Conservation (phyloP, 768 basidiomycete genomes). For the Rhodosporidiobolus odoratus region DNA sequence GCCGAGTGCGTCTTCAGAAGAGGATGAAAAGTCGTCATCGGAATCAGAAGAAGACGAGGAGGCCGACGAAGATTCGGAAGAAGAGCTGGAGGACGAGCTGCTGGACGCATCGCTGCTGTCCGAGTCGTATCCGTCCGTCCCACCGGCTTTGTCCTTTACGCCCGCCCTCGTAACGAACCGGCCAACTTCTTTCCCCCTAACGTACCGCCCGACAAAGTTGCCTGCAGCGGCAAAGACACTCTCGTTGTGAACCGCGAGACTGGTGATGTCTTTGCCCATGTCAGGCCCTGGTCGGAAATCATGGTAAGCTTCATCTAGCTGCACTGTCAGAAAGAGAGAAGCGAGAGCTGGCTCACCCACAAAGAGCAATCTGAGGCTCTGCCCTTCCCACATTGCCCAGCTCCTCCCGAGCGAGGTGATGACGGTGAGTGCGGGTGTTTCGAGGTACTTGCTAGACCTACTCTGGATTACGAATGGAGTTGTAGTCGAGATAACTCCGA, state of each 20-base stretch:
- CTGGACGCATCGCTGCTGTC: not conserved
- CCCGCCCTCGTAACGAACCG: conserved; percentile 48
- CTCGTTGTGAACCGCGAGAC: conserved; percentile 75
- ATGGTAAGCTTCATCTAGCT: not conserved
- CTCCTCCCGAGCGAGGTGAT: conserved; percentile 79
- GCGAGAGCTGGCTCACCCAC: conserved; percentile 65
- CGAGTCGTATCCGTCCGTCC: conserved; percentile 2
- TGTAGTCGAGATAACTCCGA: conserved; percentile 89
- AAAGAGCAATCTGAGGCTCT: conserved; percentile 84
- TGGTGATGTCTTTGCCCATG: conserved; percentile 63
- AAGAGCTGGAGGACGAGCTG: conserved; percentile 3
- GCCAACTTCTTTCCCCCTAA: conserved; percentile 75
- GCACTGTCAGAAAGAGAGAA: too few species aligned
- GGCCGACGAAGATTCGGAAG: not conserved
- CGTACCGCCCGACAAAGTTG: conserved; percentile 63
- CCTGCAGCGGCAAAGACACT: conserved; percentile 77
- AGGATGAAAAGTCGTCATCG: conserved; percentile 19
- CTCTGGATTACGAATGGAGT: conserved; percentile 83
- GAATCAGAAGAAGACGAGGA: conserved; percentile 5
- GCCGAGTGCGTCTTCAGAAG: conserved; percentile 47
- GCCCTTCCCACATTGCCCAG: conserved; percentile 96
- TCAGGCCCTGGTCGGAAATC: conserved; percentile 63
- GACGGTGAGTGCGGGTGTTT: conserved; percentile 74
- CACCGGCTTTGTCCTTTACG: not conserved
- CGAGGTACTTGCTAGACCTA: conserved; percentile 73